Percentiles rank a stretch among this genome's conserved stretches.
These are phyloP conservation scores for Sphaerulina vaccinii DNA, from an alignment of 2,329 filamentous ascomycete genomes.

Conservation along the genomic window DNA sequence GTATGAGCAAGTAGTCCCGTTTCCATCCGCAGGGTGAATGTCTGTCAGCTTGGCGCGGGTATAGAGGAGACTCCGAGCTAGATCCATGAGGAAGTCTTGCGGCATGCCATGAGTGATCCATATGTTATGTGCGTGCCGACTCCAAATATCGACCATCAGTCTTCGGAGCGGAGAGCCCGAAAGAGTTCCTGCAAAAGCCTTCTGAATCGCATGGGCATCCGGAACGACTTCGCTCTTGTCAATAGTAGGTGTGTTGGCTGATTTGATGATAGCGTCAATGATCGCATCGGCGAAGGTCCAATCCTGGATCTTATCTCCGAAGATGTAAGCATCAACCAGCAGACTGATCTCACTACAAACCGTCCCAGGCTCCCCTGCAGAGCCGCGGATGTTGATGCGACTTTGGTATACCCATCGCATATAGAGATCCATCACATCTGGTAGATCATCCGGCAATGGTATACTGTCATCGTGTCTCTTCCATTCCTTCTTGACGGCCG, in stretches of 20 bases:
- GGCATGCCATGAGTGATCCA: neutral
- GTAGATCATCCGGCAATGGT: slow-evolving; percentile 13
- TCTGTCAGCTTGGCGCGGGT: no score
- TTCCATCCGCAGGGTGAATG: neutral
- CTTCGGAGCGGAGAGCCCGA: neutral
- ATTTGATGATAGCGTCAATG: slow-evolving; percentile 14
- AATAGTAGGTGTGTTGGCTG: neutral
- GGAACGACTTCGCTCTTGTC: neutral
- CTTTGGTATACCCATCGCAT: slow-evolving; percentile 15
- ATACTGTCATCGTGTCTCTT: slow-evolving; percentile 8
- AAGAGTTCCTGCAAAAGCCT: neutral
- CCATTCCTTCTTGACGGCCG: slow-evolving; percentile 17
- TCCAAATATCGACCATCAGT: slow-evolving; percentile 1
- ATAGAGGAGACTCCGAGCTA: neutral
- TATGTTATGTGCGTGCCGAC: neutral
- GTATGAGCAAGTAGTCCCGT: neutral
- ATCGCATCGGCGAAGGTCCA: slow-evolving; percentile 17
- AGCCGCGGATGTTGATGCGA: neutral
- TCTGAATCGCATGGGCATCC: neutral
- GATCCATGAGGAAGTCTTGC: neutral
- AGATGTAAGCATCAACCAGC: slow-evolving; percentile 7
- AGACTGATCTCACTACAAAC: slow-evolving; percentile 3
- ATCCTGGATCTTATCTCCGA: slow-evolving; percentile 26
- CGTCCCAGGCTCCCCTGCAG: neutral
- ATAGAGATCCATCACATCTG: slow-evolving; percentile 12